A percentile compares a stretch with the other conserved stretches of the same genome.
These are phyloP conservation scores for Sarocladium oryzae DNA, from an alignment of 2,329 filamentous ascomycete species.

Conservation along the genomic window DNA sequence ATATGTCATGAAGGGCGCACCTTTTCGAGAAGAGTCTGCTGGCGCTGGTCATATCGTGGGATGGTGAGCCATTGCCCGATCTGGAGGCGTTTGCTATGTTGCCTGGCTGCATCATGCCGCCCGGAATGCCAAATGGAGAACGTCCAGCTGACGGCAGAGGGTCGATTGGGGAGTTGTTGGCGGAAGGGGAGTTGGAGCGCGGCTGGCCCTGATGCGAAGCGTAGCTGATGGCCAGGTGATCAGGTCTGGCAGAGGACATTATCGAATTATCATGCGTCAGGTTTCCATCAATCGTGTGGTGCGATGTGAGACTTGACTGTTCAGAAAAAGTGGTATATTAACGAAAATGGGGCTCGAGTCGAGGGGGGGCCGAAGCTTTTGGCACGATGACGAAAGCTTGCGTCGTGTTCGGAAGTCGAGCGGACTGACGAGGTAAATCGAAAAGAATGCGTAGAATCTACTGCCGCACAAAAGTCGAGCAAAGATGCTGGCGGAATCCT, in stretches of 20 bases:
- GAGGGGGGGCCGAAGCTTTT: neutral
- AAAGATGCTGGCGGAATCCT: neutral
- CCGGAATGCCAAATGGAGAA: conserved; percentile 60
- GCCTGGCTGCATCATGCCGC: conserved; percentile 50
- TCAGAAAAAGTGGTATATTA: conserved; percentile 3
- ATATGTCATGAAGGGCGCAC: conserved; percentile 44
- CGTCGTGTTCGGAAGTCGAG: conserved; percentile 1
- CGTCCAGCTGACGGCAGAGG: conserved; percentile 43
- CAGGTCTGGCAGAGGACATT: conserved; percentile 86
- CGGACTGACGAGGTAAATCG: neutral
- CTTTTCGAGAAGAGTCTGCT: conserved; percentile 84
- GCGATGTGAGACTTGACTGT: neutral
- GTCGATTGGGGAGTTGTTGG: conserved; percentile 76
- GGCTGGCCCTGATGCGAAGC: conserved; percentile 56
- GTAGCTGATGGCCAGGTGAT: conserved; percentile 82
- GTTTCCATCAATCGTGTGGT: conserved; percentile 1
- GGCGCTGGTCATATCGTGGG: conserved; percentile 73
- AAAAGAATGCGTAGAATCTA: neutral
- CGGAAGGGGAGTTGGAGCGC: conserved; percentile 72
- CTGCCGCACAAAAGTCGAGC: neutral
- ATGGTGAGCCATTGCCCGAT: conserved; percentile 91
- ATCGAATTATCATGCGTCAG: conserved; percentile 45
- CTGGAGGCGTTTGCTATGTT: conserved; percentile 58
- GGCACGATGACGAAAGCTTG: neutral
- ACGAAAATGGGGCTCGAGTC: neutral